Evolutionary conservation across 495 filamentous ascomycete species (phyloP), one percentile per base, ranked within the genome.

Genomic region (Aspergillus wentii): DNA sequence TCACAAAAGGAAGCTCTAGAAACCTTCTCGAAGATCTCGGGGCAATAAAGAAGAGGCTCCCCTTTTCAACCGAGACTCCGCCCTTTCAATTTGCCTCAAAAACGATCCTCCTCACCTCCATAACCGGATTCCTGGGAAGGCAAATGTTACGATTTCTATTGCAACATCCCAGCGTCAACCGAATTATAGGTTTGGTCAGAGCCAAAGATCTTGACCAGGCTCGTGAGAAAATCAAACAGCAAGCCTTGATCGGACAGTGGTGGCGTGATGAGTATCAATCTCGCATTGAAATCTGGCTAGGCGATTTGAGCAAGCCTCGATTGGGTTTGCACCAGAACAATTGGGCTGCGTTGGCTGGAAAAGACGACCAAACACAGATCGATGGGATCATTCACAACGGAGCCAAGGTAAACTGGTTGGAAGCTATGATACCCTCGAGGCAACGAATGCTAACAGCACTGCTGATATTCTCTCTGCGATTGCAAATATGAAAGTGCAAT

Each of bases 381-480:
- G 43, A 53, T 21, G 42, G 50, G 5, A 46, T 62, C 9, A 61
- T 64, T 20, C 61, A 64, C 35, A 61, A 59, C 23, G 61, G 52
- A 8, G 60, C 61, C 10, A 4, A 23, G 13, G 59, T 64, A 15
- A 38, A 61, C 28, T 66, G 52, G 54, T 30, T 46, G 14, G 43
- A 42, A 8, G 26, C 19, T 14, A 59, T 43, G 26, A 25, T 17
- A 33, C 31, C 8, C 39, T 66, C 2, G 44, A 53, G 38, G 22
- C 38, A 1, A 35, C 39, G 9, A 66, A 66, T 39, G 46, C 62
- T 1, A 17, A 40, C 17, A 56, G 52, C 3, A 64, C 61, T 0
- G 18, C 41, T 4, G 31, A 44, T 5, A 40, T 63, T 8, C 41
- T 63, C 1, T 19, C 18, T 8, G 52, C 35, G 10, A 15, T 41